These are phyloP conservation scores for Puccinia polysora DNA, from an alignment of 1,284 basidiomycete species.

Conservation along the genomic window DNA sequence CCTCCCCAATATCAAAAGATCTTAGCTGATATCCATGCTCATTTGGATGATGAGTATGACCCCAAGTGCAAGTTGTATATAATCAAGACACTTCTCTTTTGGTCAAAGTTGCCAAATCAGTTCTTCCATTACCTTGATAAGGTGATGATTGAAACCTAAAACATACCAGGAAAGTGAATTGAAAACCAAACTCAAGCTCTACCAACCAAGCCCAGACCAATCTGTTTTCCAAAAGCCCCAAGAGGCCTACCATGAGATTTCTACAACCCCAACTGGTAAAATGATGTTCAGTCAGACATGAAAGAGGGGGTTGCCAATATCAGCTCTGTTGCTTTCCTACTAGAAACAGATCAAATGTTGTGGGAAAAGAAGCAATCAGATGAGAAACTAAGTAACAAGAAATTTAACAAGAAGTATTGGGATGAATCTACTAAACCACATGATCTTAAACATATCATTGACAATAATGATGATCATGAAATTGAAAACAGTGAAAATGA, in stretches of 20 bases:
- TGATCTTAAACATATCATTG: slow-evolving; percentile 12
- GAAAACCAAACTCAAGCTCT: background rate
- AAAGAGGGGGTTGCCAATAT: background rate
- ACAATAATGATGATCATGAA: background rate
- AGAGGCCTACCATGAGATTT: background rate
- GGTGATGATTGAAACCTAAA: background rate
- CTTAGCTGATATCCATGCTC: background rate
- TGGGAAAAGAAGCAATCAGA: background rate
- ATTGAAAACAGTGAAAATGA: background rate
- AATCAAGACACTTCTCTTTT: background rate
- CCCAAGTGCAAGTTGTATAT: background rate
- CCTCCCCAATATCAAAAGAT: background rate
- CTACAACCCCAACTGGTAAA: slow-evolving; percentile 9
- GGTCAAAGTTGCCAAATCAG: background rate
- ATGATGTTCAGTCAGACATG: slow-evolving; percentile 1
- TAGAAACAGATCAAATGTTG: background rate
- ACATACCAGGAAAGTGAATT: background rate
- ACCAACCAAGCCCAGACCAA: background rate
- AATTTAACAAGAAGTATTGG: slow-evolving; percentile 15
- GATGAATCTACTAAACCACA: background rate
- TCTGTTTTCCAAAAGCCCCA: background rate
- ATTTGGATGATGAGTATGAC: background rate
- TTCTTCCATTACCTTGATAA: background rate
- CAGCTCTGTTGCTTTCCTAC: slow-evolving; percentile 4
- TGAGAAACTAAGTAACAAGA: background rate